Evolutionary conservation across 345 rosid genomes (phyloP), one percentile per base, ranked within the genome.

Genomic region (Boechera stricta): DNA sequence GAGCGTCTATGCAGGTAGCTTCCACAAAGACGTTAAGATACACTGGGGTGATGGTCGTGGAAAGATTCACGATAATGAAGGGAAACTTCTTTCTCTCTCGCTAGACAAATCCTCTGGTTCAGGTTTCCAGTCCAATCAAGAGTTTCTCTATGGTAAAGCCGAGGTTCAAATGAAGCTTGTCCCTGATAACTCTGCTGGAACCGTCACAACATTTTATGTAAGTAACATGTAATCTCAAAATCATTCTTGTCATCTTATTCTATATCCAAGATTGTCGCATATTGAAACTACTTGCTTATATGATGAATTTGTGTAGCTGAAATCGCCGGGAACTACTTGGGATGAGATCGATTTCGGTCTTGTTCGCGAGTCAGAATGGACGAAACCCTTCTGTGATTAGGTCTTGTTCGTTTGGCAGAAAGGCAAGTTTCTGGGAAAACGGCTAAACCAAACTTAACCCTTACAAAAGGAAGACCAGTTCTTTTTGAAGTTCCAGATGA

Each of bases 41-140:
- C 82, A 85, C 5, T 89, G 93, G 91, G 93, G 93, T 9, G 77
- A 74, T 74, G 93, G 88, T 11, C 83, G 93, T n/a, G 90, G 65
- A 67, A 85, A 81, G 82, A 69, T 89, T 33, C 84, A 72, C 51
- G 76, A 87, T 62, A 78, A 74, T 12, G 75, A 79, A 1, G 92
- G 92, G 2, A 78, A 78, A n/a, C 89, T 85, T 33, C 86, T 89
- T 39, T 85, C 88, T 74, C 86, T 89, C 2, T 81, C 85, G 1
- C 90, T 87, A 0, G 93, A 88, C 74, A 74, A 78, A 63, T 61
- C 80, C 24, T 88, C 93, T 0, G 93, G 93, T 5, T 87, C 93
- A 0, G 93, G 89, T 6, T 85, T 87, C 55, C 86, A 84, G 38
- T 88, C 93, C 70, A 78, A 81, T 48, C 79, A 87, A 2, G 85